phyloP scores from a whole-genome alignment of 345 rosid species.

The Eucalyptus sp. region DNA sequence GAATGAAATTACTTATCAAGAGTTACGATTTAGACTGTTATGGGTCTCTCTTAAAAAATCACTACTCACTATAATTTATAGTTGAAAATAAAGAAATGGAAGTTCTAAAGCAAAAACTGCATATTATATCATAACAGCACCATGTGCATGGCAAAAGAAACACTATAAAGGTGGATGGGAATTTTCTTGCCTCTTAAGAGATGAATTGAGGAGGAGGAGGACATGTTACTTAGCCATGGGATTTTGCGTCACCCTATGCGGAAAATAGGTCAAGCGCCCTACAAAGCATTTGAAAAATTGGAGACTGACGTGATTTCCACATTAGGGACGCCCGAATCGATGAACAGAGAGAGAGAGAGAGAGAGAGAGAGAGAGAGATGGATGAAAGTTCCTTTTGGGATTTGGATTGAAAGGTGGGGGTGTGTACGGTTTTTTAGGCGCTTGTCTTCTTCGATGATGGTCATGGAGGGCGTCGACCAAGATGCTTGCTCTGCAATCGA shows the following conservation, averaged over 20 bases:
- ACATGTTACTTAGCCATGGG: not conserved
- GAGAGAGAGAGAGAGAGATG: not conserved
- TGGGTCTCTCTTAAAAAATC: not conserved
- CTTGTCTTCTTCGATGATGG: not conserved
- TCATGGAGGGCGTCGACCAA: not conserved
- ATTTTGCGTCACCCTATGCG: not conserved
- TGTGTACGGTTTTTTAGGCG: not conserved
- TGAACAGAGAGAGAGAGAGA: not conserved
- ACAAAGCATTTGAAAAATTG: not conserved
- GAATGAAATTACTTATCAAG: not conserved
- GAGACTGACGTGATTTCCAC: not conserved
- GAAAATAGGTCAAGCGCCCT: conserved; percentile 12
- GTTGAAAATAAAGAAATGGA: not conserved
- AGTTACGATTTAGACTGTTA: not conserved
- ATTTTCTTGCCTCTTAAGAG: not conserved
- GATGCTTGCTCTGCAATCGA: not conserved
- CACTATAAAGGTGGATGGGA: not conserved
- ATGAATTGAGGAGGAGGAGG: not conserved
- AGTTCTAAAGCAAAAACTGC: not conserved
- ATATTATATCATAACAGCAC: not conserved
- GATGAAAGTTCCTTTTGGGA: conserved; percentile 1
- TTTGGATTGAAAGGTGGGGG: not conserved
- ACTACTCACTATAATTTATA: not conserved
- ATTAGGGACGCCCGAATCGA: not conserved
- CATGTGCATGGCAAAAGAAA: not conserved